A percentile compares a stretch with the other conserved stretches of the same genome.
These are phyloP conservation scores for Mycena olivaceomarginata DNA, from an alignment of 768 basidiomycete species.

Conservation along the genomic window DNA sequence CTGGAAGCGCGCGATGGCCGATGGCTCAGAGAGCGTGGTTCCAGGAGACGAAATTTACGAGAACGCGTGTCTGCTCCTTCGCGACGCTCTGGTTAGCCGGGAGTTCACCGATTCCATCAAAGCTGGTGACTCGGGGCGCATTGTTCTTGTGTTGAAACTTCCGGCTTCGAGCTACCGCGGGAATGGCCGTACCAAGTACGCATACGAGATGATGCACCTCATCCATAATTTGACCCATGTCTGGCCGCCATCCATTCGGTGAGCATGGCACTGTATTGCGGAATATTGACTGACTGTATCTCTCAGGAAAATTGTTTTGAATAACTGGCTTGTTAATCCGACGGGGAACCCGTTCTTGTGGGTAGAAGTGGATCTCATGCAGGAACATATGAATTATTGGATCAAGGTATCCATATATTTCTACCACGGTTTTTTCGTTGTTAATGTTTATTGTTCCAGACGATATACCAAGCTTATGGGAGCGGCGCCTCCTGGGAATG, in stretches of 20 bases:
- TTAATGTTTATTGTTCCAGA: not conserved
- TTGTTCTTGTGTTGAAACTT: conserved; percentile 53
- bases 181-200: conserved; percentile 57
- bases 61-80: conserved; percentile 37
- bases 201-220: conserved; percentile 55
- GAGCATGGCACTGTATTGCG: conserved; percentile 9
- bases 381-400: conserved; percentile 59
- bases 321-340: too few species aligned
- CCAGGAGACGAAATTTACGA: conserved; percentile 35
- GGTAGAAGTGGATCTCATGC: conserved; percentile 50
- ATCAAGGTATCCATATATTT: conserved; percentile 49
- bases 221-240: conserved; percentile 25
- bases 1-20: conserved; percentile 12
- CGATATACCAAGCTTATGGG: conserved; percentile 31
- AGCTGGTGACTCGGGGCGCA: conserved; percentile 51
- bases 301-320: conserved; percentile 47
- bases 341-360: too few species aligned
- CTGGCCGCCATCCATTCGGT: conserved; percentile 49
- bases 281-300: not conserved
- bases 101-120: conserved; percentile 49
- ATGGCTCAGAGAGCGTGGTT: conserved; percentile 18
- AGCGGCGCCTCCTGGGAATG: conserved; percentile 44
- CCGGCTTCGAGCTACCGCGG: conserved; percentile 55
- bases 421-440: not conserved
- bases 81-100: conserved; percentile 38